phyloP scores from a whole-genome alignment of 306 rosid species.

The Clitoria ternatea region DNA sequence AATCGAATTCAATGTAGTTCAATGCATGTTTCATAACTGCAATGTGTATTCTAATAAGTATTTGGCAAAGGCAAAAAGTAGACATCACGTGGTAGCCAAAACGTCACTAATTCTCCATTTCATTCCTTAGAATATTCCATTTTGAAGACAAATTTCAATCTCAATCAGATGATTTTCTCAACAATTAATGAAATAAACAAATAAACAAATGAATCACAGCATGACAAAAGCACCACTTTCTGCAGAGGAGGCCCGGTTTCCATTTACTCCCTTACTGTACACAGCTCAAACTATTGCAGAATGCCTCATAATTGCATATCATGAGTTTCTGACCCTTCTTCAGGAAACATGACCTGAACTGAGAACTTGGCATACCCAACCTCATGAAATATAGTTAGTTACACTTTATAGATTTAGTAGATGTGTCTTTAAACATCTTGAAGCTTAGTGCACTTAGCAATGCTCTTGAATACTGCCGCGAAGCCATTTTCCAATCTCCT shows the following conservation, averaged over 20 bases:
- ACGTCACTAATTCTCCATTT: background rate
- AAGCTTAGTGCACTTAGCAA: conserved; percentile 71
- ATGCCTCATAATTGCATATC: conserved; percentile 1
- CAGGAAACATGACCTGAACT: background rate
- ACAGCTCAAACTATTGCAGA: conserved; percentile 21
- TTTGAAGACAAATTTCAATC: background rate
- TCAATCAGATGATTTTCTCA: background rate
- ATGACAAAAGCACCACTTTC: conserved; percentile 21
- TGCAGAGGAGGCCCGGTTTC: background rate
- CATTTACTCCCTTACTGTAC: conserved; percentile 31
- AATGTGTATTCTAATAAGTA: background rate
- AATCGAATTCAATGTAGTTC: background rate
- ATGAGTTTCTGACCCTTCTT: background rate
- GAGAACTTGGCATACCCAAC: background rate
- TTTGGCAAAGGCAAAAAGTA: background rate
- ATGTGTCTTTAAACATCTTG: conserved; percentile 66
- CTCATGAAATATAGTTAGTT: background rate
- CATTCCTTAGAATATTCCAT: background rate
- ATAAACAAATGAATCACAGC: background rate
- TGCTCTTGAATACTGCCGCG: conserved; percentile 88
- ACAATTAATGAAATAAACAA: conserved; percentile 17
- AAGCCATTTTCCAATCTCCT: conserved; percentile 90
- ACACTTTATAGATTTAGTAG: conserved; percentile 8
- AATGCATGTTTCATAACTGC: background rate
- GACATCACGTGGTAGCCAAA: background rate